Evolutionary conservation across 106 monocot genomes (phyloP).

Genomic region (Dioscorea dumetorum): DNA sequence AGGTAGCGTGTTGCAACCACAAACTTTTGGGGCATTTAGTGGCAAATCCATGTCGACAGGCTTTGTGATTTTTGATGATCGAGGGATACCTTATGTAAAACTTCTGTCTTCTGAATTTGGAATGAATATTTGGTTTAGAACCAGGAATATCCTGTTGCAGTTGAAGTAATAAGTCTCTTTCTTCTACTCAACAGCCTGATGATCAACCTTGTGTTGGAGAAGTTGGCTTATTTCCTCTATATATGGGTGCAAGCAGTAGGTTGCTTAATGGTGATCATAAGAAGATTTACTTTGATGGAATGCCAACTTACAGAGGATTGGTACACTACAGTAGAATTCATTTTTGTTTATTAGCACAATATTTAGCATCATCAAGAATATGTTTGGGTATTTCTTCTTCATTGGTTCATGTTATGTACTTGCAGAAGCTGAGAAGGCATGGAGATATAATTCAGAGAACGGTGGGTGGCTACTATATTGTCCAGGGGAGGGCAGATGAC

Average conservation of each 20-base stretch:
- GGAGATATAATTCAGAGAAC: conserved; percentile 89
- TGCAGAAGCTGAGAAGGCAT: conserved; percentile 75
- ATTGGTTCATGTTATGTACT: no score
- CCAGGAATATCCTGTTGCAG: neutral
- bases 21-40: conserved; percentile 90
- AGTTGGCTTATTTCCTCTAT: conserved; percentile 70
- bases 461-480: conserved; percentile 69
- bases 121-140: neutral
- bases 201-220: conserved; percentile 91
- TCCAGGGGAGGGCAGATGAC: conserved; percentile 93
- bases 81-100: conserved; percentile 67
- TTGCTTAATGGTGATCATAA: conserved; percentile 83
- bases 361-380: neutral
- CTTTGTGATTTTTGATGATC: conserved; percentile 73
- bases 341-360: neutral
- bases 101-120: neutral
- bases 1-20: conserved; percentile 69
- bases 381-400: neutral
- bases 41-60: conserved; percentile 70
- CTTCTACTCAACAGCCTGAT: conserved; percentile 44
- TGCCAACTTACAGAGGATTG: conserved; percentile 78
- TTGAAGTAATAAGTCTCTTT: neutral
- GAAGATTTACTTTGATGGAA: conserved; percentile 84
- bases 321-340: conserved; percentile 13
- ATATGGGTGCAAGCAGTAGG: conserved; percentile 64